Evolutionary conservation across 257 asterid genomes (phyloP).

Genomic region (Jacaranda copaia): DNA sequence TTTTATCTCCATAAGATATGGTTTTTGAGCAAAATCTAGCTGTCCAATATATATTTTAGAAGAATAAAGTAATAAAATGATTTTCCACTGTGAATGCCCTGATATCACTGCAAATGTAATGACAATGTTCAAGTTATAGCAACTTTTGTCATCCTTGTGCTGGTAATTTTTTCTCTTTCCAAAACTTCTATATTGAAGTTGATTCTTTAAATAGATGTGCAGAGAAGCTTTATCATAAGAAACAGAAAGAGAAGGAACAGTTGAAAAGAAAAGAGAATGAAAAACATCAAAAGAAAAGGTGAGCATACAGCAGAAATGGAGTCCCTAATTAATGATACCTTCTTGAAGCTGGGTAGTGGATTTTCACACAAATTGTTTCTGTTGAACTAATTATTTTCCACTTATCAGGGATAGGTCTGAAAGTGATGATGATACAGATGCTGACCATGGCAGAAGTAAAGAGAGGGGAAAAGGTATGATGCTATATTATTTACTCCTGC

Average conservation of each 20-base stretch:
- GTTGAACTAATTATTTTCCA: conserved; percentile 30
- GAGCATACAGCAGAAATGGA: background rate
- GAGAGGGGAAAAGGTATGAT: conserved; percentile 68
- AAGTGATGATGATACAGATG: conserved; percentile 59
- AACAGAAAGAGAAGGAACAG: conserved; percentile 74
- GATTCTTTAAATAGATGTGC: conserved; percentile 68
- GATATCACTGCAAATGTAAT: background rate
- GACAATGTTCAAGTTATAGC: background rate
- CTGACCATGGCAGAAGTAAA: conserved; percentile 52
- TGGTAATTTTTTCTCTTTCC: conserved; percentile 11
- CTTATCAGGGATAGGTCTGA: conserved; percentile 72
- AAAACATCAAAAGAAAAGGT: conserved; percentile 72
- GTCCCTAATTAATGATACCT: background rate
- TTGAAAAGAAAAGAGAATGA: conserved; percentile 51
- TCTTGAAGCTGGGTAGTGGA: background rate
- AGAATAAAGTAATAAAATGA: background rate
- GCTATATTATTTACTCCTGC: conserved; percentile 23
- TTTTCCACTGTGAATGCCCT: background rate
- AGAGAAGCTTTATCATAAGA: conserved; percentile 86
- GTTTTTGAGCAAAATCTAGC: background rate
- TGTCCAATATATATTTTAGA: background rate
- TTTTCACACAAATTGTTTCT: conserved; percentile 11
- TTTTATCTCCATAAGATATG: background rate
- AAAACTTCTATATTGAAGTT: conserved; percentile 29
- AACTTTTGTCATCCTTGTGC: conserved; percentile 6